Evolutionary conservation across 2,329 filamentous ascomycete species (phyloP).

Genomic region (Botryotinia convoluta): DNA sequence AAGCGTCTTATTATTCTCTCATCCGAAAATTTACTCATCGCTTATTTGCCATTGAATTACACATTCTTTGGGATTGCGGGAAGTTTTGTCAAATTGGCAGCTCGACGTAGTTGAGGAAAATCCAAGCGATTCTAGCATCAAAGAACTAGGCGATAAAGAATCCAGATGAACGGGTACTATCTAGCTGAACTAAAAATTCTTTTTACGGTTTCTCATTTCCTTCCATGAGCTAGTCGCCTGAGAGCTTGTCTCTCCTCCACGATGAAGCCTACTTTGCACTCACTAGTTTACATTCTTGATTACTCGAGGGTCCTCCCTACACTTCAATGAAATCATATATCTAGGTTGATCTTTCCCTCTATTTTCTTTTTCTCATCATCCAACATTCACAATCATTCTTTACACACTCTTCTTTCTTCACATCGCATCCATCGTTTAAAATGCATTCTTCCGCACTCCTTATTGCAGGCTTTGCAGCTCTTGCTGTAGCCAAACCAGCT

Average conservation of each 20-base stretch:
- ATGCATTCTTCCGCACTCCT: constrained; percentile 13
- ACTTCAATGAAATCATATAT: constrained; percentile 9
- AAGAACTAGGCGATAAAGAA: neutral
- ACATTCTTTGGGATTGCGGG: neutral
- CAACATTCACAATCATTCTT: neutral
- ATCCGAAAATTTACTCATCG: neutral
- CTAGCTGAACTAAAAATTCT: neutral
- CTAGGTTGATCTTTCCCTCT: neutral
- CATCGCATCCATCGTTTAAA: neutral
- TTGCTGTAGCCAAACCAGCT: constrained; percentile 24
- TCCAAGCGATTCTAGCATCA: neutral
- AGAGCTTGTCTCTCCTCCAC: neutral
- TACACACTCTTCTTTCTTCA: constrained; percentile 18
- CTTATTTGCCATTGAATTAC: neutral
- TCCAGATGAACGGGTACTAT: neutral
- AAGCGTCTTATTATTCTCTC: constrained; percentile 1
- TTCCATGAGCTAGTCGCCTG: neutral
- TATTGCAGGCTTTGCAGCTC: constrained; percentile 24
- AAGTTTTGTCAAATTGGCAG: neutral
- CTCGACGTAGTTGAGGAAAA: neutral
- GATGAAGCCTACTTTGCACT: neutral
- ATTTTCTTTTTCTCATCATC: constrained; percentile 4
- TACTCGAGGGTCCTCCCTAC: neutral
- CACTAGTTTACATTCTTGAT: neutral
- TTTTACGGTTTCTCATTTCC: neutral